Evolutionary conservation across 2,329 filamentous ascomycete genomes (phyloP), one percentile per base, ranked within the genome.

Genomic region (Botrytis squamosa): DNA sequence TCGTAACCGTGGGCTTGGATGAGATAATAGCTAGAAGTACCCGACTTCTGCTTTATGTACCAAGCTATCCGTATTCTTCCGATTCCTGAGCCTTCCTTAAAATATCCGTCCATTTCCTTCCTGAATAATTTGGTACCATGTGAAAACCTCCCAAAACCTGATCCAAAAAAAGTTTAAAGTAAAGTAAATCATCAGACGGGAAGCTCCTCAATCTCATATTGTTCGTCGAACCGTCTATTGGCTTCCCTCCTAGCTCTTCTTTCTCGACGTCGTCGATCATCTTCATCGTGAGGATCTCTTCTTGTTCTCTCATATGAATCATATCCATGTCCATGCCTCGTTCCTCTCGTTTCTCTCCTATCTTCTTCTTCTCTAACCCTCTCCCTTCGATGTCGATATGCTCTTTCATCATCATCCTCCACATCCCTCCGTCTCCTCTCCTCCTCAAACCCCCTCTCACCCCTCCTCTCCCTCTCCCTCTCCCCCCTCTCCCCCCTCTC

Each of bases 391-490:
- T 71, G 42, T 16, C 42, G 40, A 71, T 71, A 71, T 25, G 33
- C 49, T 16, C 29, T 14, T 49, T 64, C 67, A 59, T n/a, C 29
- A 25, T 70, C 57, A 25, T 46, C 9, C 2, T 46, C 9, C 1
- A 38, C 16, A n/a, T 25, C 42, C 20, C 42, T n/a, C 40, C 25
- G 16, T 25, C 44, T 25, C 85, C 83, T 93, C 84, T 78, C 90
- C 86, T 85, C 67, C 91, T 80, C 80, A 85, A 87, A 72, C 85
- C 80, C 91, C 91, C 94, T 81, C 40, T 88, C 84, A 84, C 33
- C 18, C n/a, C 36, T 29, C 33, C 86, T 86, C 4, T 85, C 49
- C 20, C 60, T 46, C 9, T 33, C 82, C 38, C 16, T 40, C 46
- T 40, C n/a, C 84, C 81, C 73, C 33, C 20, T 29, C 6, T 25